Percentiles rank a stretch among this genome's conserved stretches.
Conservation (phyloP, 2,329 filamentous ascomycete genomes). For the Corynespora cassiicola region DNA sequence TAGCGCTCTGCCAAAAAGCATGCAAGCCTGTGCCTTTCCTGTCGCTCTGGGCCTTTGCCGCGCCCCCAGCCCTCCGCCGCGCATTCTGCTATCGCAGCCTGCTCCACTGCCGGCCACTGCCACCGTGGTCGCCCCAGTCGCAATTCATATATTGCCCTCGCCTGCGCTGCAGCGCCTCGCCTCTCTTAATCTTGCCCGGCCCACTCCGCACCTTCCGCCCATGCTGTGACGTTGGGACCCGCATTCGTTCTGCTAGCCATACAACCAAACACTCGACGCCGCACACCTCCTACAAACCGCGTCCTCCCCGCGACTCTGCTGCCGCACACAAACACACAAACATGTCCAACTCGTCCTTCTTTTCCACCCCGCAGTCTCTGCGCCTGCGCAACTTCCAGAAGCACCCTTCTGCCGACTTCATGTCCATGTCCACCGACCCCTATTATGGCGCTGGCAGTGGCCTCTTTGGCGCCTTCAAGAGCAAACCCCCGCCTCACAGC, state of each 20-base stretch:
- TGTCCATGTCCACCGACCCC: constrained; percentile 42
- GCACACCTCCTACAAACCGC: no score
- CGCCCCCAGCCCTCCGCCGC: no score
- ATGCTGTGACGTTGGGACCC: constrained; percentile 9
- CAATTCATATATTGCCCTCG: no score
- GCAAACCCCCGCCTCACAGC: constrained; percentile 38
- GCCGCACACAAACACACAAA: not conserved
- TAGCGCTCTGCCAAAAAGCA: no score
- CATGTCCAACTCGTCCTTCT: constrained; percentile 34
- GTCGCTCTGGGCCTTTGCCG: no score
- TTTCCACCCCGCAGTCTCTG: constrained; percentile 38
- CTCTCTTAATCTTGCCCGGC: constrained; percentile 15
- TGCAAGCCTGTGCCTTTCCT: no score
- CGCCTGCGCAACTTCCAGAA: constrained; percentile 41
- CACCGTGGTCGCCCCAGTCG: no score
- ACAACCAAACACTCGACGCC: no score
- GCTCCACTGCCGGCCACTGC: no score
- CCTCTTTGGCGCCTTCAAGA: constrained; percentile 39
- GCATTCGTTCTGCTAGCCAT: no score
- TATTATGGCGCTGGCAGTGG: constrained; percentile 38
- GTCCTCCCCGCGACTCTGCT: not conserved
- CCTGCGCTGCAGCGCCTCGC: no score
- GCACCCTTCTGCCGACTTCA: constrained; percentile 27
- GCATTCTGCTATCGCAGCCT: no score
- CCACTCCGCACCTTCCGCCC: constrained; percentile 1